Base-by-base conservation (phyloP, 371 early-diverging fungal species). In the Nematocida minor region DNA sequence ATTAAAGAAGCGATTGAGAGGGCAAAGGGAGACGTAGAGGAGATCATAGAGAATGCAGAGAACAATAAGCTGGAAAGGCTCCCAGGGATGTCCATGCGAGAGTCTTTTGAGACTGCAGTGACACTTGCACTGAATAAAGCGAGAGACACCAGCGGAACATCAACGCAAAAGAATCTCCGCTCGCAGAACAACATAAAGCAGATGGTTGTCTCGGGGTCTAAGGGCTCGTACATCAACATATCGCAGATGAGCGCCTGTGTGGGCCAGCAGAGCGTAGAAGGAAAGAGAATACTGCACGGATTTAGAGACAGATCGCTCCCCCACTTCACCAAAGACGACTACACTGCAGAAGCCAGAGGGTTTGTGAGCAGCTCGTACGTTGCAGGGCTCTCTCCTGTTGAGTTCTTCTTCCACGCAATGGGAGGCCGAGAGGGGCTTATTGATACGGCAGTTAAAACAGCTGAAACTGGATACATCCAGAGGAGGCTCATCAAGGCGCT, bases 371-470 rank as follows among this genome's bases (percentile, higher is more conserved):
- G 95, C 86, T 93, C 93, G 34, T 98, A 96, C 84, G 84, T 98
- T 68, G 88, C 91, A 62, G 99, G 99, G n/a, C 82, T 98, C 80
- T 93, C 92, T 1, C 96, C 97, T 6, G 91, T 91, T 51, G 99
- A 98, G 86, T 97, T 95, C 87, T 98, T 93, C 86, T 98, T 97
- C 90, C 99, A 98, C 87, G 96, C 97, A 32, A 97, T 97, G 97
- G 97, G 96, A 87, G 99, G 99, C 82, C 91, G 99, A 87, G 99
- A 98, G 89, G 99, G 90, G 44, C 77, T 89, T 70, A 96, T 96
- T 83, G 98, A 96, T 87, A 96, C 97, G 42, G 96, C 97, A 66
- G 94, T 95, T 67, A 97, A 98, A 85, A 98, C 99, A 20, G 97
- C 99, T 29, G 97, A 97, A 85, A 96, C 99, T 3, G 99, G 99